Evolutionary conservation across 2,329 filamentous ascomycete genomes (phyloP).

Genomic region (Fusarium cyanostomum): DNA sequence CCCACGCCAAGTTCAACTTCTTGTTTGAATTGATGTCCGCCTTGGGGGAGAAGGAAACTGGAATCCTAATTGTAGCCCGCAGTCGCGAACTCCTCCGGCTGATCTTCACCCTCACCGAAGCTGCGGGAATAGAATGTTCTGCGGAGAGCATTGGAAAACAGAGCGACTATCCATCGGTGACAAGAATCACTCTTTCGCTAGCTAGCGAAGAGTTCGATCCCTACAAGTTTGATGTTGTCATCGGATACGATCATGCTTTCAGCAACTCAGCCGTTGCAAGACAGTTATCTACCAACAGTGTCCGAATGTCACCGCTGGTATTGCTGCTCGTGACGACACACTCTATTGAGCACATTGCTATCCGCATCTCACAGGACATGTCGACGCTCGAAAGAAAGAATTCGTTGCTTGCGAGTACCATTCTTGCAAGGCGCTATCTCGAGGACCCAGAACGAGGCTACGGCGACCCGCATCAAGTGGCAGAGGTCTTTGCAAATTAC

Average conservation of each 20-base stretch:
- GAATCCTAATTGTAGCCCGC: slow-evolving; percentile 63
- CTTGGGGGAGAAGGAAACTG: slow-evolving; percentile 56
- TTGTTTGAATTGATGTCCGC: slow-evolving; percentile 58
- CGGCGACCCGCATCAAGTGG: slow-evolving; percentile 57
- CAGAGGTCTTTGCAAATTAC: slow-evolving; percentile 57
- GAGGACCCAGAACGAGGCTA: slow-evolving; percentile 52
- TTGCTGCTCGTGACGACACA: slow-evolving; percentile 60
- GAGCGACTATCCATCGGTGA: slow-evolving; percentile 46
- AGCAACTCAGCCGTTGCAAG: slow-evolving; percentile 47
- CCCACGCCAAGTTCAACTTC: slow-evolving; percentile 70
- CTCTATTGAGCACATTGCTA: slow-evolving; percentile 65
- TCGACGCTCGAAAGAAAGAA: slow-evolving; percentile 58
- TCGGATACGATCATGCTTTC: slow-evolving; percentile 64
- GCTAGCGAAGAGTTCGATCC: slow-evolving; percentile 52
- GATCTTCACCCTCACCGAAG: slow-evolving; percentile 59
- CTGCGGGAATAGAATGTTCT: slow-evolving; percentile 50
- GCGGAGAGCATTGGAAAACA: slow-evolving; percentile 46
- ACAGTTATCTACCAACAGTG: slow-evolving; percentile 29
- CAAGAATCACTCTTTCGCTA: slow-evolving; percentile 55
- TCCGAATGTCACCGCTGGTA: slow-evolving; percentile 53
- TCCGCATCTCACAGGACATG: slow-evolving; percentile 52
- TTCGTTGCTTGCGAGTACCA: slow-evolving; percentile 52
- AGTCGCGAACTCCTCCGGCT: slow-evolving; percentile 61
- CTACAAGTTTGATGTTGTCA: slow-evolving; percentile 58
- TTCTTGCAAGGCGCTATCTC: slow-evolving; percentile 51